A percentile compares a stretch with the other conserved stretches of the same genome.
phyloP scores from a whole-genome alignment of 2,329 filamentous ascomycete species.

The Leptographium wingfieldii region DNA sequence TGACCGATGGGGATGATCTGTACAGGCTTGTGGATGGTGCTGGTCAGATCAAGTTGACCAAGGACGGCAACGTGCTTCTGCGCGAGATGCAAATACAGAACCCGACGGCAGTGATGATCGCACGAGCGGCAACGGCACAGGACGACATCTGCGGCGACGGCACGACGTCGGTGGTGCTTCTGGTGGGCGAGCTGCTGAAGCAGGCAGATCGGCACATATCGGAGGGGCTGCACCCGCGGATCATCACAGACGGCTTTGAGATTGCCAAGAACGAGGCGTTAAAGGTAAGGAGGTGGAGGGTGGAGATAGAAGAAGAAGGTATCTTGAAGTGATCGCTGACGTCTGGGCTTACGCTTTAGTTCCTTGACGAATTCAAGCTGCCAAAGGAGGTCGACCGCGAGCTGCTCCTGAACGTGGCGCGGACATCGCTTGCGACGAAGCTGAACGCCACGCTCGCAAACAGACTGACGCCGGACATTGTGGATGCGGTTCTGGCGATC shows the following conservation, averaged over 20 bases:
- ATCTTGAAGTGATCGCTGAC: neutral
- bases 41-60: constrained; percentile 89
- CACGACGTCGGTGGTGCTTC: constrained; percentile 87
- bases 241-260: constrained; percentile 96
- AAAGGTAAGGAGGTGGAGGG: constrained; percentile 42
- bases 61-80: constrained; percentile 84
- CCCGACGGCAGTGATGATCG: constrained; percentile 82
- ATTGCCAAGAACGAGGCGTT: constrained; percentile 88
- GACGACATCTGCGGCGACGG: constrained; percentile 98
- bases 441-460: constrained; percentile 79
- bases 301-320: neutral
- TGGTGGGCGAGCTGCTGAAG: constrained; percentile 94
- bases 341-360: constrained; percentile 35
- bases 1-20: neutral
- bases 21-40: constrained; percentile 55
- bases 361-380: constrained; percentile 90
- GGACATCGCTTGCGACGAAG: constrained; percentile 91
- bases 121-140: constrained; percentile 81
- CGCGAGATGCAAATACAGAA: constrained; percentile 92
- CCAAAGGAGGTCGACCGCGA: constrained; percentile 81
- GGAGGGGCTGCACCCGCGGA: constrained; percentile 90
- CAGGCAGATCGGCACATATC: constrained; percentile 93
- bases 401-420: constrained; percentile 81
- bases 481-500: constrained; percentile 91
- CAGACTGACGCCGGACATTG: constrained; percentile 86